These are phyloP conservation scores for Cordyceps tenuipes DNA, from an alignment of 2,329 filamentous ascomycete species.

Conservation along the genomic window DNA sequence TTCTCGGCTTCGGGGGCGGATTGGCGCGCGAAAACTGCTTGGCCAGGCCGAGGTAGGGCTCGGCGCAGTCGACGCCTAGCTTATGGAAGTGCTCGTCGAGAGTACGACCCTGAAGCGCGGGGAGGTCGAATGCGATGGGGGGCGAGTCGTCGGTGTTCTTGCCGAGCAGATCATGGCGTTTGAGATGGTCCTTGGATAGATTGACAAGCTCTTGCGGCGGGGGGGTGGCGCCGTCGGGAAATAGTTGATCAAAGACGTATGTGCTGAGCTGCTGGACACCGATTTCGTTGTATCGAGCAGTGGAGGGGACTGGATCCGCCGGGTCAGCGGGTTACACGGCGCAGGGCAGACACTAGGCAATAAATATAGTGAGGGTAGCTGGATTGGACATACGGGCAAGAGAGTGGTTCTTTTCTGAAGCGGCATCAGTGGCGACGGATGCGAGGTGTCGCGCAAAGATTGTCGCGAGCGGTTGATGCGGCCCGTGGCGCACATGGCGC, in stretches of 20 bases:
- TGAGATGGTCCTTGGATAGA: constrained; percentile 73
- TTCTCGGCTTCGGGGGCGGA: constrained; percentile 50
- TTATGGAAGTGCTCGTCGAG: constrained; percentile 92
- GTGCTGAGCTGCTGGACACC: constrained; percentile 88
- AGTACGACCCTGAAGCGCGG: constrained; percentile 65
- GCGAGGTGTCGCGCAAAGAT: constrained; percentile 38
- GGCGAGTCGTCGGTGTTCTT: constrained; percentile 73
- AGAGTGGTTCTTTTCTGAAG: constrained; percentile 12
- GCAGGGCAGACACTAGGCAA: too few species aligned
- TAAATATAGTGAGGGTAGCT: not conserved
- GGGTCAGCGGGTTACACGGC: constrained; percentile 10
- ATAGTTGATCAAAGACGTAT: constrained; percentile 76
- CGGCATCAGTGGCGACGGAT: constrained; percentile 17
- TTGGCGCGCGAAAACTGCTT: constrained; percentile 62
- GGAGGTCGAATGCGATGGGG: constrained; percentile 81
- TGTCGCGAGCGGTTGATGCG: constrained; percentile 29
- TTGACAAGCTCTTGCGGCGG: constrained; percentile 66
- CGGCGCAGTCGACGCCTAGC: constrained; percentile 76
- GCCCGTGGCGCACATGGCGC: constrained; percentile 41
- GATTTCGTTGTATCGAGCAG: constrained; percentile 79
- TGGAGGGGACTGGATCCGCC: constrained; percentile 34
- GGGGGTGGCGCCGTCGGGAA: constrained; percentile 48
- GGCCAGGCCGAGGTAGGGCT: constrained; percentile 70
- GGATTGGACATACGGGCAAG: constrained; percentile 32
- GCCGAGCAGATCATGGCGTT: constrained; percentile 75